phyloP scores from a whole-genome alignment of 2,329 filamentous ascomycete genomes.

The Helotiales sp. region DNA sequence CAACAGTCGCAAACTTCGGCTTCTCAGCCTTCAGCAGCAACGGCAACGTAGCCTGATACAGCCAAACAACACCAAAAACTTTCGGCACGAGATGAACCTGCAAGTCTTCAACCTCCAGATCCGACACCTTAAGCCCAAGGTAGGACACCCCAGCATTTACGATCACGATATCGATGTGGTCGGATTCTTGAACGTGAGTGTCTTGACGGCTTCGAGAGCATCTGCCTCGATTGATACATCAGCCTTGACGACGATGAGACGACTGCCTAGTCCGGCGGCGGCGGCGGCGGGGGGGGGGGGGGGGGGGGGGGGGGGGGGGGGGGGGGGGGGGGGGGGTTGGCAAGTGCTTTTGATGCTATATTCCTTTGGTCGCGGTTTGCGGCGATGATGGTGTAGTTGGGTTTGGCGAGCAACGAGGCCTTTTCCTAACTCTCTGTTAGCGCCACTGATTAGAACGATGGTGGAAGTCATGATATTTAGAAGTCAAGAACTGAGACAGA shows the following conservation, averaged over 20 bases:
- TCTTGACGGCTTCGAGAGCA: constrained; percentile 43
- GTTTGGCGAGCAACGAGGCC: constrained; percentile 20
- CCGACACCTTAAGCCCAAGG: constrained; percentile 39
- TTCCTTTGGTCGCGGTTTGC: constrained; percentile 12
- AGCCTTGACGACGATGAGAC: constrained; percentile 48
- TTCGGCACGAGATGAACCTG: constrained; percentile 49
- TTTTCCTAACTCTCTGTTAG: constrained; percentile 16
- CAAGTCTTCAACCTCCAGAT: constrained; percentile 44
- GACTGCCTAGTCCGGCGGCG: neutral
- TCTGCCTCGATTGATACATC: constrained; percentile 46
- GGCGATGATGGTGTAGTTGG: constrained; percentile 20
- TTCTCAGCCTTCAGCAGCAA: constrained; percentile 44
- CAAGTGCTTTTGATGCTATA: neutral
- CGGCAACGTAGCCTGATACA: constrained; percentile 51
- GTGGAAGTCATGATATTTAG: neutral
- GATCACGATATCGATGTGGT: constrained; percentile 54
- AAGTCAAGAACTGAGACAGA: neutral
- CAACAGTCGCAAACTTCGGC: constrained; percentile 47
- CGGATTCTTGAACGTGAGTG: constrained; percentile 46
- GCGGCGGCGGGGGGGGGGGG: no score
- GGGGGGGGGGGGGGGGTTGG: neutral
- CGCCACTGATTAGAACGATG: neutral
- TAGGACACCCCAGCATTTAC: constrained; percentile 54
- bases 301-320: no score
- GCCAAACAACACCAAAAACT: constrained; percentile 46